Base-by-base conservation (phyloP, 768 basidiomycete species). In the Leccinum uliginosum region DNA sequence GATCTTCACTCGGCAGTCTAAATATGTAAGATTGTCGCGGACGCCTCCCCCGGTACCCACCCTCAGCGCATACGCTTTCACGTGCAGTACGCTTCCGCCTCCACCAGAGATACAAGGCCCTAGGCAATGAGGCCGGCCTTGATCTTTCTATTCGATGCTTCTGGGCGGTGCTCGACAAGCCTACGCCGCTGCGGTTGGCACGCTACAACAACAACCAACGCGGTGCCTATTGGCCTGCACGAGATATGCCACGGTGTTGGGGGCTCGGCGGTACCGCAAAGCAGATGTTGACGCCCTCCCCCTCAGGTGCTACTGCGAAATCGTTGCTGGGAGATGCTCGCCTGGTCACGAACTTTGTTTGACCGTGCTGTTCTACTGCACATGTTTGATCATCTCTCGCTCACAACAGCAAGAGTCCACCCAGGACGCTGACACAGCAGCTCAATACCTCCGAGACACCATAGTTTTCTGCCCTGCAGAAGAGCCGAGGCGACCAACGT, bases 81-180 rank as follows among this genome's bases (percentile, higher is more conserved):
- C 14, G 52, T 59, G 45, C 58, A 62, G 26, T 69, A 70, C n/a
- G 67, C 53, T 32, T 58, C 43, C 19, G 40, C 52, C 62, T 72
- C 45, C 51, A 56, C 23, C 50, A 14, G 14, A 58, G 56, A 44
- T 66, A 61, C 53, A 57, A 50, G 46, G 54, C 32, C 17, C 40
- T 57, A 10, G 23, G 61, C 5, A 51, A 63, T 17, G 53, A 59
- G 26, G 54, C 15, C 5, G 71, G 67, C 44, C 55, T 72, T 8
- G 46, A 63, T 17, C 57, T 64, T 49, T 63, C 62, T 21, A 62
- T 63, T 29, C 40, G 50, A 34, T 50, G 53, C 26, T 60, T 64
- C 29, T 53, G 11, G 29, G 23, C 15, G 11, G 51, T 49, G 23
- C 21, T 59, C 8, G 55, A 55, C 14, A 57, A 38, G 56, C 57